Base-by-base conservation (phyloP, 2,329 filamentous ascomycete genomes). In the Xenosphaeropsis pyriputrescens region DNA sequence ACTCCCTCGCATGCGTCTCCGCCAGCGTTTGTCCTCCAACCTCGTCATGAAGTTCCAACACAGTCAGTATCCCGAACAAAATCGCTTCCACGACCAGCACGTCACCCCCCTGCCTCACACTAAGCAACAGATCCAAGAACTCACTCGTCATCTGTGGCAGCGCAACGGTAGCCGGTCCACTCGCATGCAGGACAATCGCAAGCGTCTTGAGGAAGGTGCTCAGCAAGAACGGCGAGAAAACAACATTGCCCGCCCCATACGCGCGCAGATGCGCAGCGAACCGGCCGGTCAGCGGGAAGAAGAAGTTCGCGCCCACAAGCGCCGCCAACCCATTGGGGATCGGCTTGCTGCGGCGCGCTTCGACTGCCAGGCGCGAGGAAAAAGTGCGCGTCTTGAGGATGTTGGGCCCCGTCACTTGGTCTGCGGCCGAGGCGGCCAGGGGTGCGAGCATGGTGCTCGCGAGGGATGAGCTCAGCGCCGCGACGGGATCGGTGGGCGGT, bases 351-450 rank as follows among this genome's bases (percentile, higher is more conserved):
- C 61, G 59, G 37, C 64, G 68, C 39, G 70, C 71, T 50, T 80
- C 70, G 14, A 78, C 68, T 41, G 73, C 67, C 56, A 88, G 75
- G 14, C 82, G 76, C 0, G 82, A 84, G 9, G 80, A 89, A 58
- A 96, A 94, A 2, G 80, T 93, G 18, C 85, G 77, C 16, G 96
- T 72, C 61, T 96, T 96, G 34, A 98, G 72, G 5, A 80, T 72
- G 46, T 86, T 76, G 0, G 91, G 88, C 0, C 89, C 86, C 0
- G 80, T 79, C 6, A 76, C 67, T 16, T 78, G 68, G 52, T 95
- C 86, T 31, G 86, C 88, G 2, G 88, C 85, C 41, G 75, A 67
- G 29, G 84, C 78, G 1, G 89, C 86, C 18, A 96, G 63, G 0
- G 91, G 91, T 13, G 78, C 75, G 15, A 96, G 75, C 50, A 94